Percentiles rank a stretch among this genome's conserved stretches.
Evolutionary conservation across 257 asterid species (phyloP).

Genomic region (Ajuga chamaepitys): DNA sequence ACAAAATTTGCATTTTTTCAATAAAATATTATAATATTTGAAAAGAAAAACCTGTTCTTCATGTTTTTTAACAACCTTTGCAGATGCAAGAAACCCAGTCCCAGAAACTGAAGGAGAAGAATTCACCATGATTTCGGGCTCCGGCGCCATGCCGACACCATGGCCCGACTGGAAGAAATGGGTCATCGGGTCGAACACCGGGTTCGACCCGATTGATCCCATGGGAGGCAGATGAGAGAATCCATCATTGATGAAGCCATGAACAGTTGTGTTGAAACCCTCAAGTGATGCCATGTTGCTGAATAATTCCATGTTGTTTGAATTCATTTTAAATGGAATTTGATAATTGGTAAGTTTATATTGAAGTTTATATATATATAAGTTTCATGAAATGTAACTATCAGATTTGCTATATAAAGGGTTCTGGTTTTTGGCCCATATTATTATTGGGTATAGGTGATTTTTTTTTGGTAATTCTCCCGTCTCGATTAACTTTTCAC

Average conservation of each 20-base stretch:
- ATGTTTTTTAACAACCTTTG: slow-evolving; percentile 21
- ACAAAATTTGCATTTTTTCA: too few species aligned
- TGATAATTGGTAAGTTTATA: slow-evolving; percentile 4
- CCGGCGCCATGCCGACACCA: slow-evolving; percentile 20
- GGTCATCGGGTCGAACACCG: slow-evolving; percentile 27
- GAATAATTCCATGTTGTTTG: slow-evolving; percentile 32
- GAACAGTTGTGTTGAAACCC: slow-evolving; percentile 26
- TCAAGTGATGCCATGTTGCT: slow-evolving; percentile 37
- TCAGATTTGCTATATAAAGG: slow-evolving; percentile 15
- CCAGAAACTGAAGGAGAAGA: slow-evolving; percentile 28
- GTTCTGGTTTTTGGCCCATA: slow-evolving; percentile 25
- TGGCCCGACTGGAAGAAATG: slow-evolving; percentile 36
- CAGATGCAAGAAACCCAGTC: slow-evolving; percentile 18
- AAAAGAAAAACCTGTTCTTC: neutral
- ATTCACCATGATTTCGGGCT: slow-evolving; percentile 22
- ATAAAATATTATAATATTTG: too few species aligned
- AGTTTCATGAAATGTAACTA: slow-evolving; percentile 22
- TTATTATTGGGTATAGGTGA: slow-evolving; percentile 1
- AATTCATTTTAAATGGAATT: slow-evolving; percentile 23
- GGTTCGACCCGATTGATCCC: slow-evolving; percentile 16
- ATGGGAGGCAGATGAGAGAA: slow-evolving; percentile 29
- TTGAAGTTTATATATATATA: slow-evolving; percentile 27
- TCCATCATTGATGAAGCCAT: slow-evolving; percentile 25
- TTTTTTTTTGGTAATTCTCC: too few species aligned
- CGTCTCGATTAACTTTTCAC: too few species aligned